phyloP scores from a whole-genome alignment of 495 filamentous ascomycete species.

The Annulohypoxylon nitens region DNA sequence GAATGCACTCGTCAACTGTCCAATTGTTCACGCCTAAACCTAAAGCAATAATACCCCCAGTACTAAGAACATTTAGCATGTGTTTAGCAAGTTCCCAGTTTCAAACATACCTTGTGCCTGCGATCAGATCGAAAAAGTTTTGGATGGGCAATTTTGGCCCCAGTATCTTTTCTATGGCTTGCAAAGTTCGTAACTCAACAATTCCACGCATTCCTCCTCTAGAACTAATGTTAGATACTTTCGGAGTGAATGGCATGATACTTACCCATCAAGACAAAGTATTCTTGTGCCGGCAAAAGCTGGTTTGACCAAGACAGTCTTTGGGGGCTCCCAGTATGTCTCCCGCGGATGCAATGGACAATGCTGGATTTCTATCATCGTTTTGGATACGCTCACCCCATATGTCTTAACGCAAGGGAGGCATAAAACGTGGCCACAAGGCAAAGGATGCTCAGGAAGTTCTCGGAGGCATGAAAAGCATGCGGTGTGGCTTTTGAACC shows the following conservation, averaged over 20 bases:
- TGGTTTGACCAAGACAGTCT: neutral
- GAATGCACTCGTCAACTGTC: neutral
- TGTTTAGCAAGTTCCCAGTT: neutral
- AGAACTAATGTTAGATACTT: neutral
- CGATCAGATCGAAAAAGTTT: neutral
- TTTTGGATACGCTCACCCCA: neutral
- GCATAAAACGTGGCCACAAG: neutral
- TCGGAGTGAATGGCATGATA: neutral
- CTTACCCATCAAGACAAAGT: neutral
- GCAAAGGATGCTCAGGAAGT: neutral
- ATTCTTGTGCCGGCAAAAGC: neutral
- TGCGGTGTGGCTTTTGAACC: neutral
- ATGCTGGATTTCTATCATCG: neutral
- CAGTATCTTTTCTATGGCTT: neutral
- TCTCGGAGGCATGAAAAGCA: neutral
- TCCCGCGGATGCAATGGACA: neutral
- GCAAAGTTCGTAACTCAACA: neutral
- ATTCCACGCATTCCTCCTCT: constrained; percentile 1
- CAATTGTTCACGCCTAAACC: neutral
- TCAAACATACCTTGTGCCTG: neutral
- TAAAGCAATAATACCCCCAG: neutral
- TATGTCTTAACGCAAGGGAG: neutral
- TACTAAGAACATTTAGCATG: neutral
- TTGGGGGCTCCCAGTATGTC: neutral
- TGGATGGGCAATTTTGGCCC: neutral